Conservation (phyloP, 257 asterid genomes). For the Solanum paucissectum region DNA sequence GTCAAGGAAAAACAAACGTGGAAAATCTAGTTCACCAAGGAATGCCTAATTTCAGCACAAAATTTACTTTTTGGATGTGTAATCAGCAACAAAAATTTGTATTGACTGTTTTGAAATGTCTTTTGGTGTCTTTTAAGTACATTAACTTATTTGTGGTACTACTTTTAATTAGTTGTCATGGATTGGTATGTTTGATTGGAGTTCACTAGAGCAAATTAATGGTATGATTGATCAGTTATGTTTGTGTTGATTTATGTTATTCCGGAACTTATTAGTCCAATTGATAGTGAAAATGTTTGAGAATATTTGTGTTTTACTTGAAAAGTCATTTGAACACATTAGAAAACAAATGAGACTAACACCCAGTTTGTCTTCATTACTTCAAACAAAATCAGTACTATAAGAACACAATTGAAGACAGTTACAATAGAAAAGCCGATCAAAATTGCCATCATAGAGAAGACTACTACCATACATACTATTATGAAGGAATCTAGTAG, state of each 20-base stretch:
- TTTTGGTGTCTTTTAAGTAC: neutral
- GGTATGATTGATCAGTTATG: no score
- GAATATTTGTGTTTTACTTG: no score
- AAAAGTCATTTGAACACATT: neutral
- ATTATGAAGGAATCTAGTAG: no score
- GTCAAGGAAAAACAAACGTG: no score
- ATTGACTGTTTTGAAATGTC: no score
- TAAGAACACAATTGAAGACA: neutral
- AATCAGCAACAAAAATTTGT: no score
- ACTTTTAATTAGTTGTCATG: neutral
- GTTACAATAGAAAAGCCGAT: no score
- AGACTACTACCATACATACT: neutral
- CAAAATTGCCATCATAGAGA: neutral
- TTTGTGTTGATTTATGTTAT: neutral
- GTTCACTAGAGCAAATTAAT: neutral
- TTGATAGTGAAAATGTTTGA: neutral
- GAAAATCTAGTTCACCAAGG: no score
- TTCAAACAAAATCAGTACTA: no score
- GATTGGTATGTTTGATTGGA: neutral
- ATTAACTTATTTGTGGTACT: no score
- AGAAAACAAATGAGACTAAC: neutral
- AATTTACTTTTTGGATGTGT: neutral
- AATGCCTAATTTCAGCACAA: neutral
- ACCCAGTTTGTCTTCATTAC: neutral
- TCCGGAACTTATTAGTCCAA: no score